Evolutionary conservation across 257 asterid genomes (phyloP).

Genomic region (Gentiana dahurica): DNA sequence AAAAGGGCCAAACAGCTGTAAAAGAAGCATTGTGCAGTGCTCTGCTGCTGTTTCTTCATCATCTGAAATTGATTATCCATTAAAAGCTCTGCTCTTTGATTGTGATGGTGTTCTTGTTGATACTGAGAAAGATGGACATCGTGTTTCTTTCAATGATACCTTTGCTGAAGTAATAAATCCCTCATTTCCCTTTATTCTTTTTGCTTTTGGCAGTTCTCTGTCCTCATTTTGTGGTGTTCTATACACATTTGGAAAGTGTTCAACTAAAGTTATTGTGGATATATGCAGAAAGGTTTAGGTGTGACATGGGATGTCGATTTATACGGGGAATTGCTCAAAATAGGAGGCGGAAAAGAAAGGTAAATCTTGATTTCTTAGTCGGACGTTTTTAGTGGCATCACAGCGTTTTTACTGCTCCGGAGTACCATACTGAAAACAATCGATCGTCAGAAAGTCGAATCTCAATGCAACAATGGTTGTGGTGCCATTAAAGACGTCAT

Average conservation of each 20-base stretch:
- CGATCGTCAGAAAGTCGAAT: neutral
- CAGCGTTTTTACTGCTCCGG: neutral
- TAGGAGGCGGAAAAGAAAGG: constrained; percentile 99
- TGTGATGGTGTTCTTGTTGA: constrained; percentile 98
- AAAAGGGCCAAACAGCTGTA: neutral
- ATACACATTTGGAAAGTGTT: neutral
- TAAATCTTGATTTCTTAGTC: constrained; percentile 7
- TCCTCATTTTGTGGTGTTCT: neutral
- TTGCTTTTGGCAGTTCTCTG: neutral
- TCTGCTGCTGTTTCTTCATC: constrained; percentile 35
- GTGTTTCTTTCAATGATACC: constrained; percentile 89
- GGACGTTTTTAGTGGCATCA: neutral
- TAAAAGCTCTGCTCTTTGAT: constrained; percentile 81
- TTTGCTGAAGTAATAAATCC: constrained; percentile 55
- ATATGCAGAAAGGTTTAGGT: constrained; percentile 70
- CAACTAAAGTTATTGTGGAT: neutral
- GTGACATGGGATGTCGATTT: constrained; percentile 92
- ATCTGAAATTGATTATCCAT: constrained; percentile 21
- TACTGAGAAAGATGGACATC: constrained; percentile 98
- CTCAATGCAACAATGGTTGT: too few relatives aligned
- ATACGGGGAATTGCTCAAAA: constrained; percentile 89
- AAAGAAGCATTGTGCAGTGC: constrained; percentile 6
- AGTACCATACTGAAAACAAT: neutral
- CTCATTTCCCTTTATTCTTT: neutral
- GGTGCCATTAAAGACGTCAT: too few relatives aligned